Percentiles rank a stretch among this genome's conserved stretches.
These are phyloP conservation scores for Globisporangium megalacanthum DNA, from an alignment of 352 stramenopile species.

Conservation along the genomic window DNA sequence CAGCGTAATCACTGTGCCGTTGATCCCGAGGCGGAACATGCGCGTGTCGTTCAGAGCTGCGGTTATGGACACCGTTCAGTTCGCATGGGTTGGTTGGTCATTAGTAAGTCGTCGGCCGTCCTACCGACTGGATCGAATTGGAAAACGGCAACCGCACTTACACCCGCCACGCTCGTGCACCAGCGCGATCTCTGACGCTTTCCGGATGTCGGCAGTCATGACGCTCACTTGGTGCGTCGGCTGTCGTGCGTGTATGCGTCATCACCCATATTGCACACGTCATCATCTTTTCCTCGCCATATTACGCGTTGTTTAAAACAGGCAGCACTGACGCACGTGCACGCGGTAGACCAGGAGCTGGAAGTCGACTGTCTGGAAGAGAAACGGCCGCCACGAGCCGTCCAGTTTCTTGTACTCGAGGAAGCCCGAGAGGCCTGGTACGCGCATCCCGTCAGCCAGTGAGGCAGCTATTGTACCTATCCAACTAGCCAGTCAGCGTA, in stretches of 20 bases:
- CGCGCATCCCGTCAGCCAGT: neutral
- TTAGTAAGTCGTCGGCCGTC: neutral
- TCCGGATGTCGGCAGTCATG: constrained; percentile 69
- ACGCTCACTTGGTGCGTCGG: constrained; percentile 62
- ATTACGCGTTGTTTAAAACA: neutral
- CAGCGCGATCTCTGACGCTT: constrained; percentile 49
- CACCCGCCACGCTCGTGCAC: constrained; percentile 4
- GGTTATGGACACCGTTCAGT: neutral
- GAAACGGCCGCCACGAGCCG: constrained; percentile 64
- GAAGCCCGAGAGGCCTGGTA: constrained; percentile 40
- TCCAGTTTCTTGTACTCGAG: constrained; percentile 71
- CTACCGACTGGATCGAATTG: too few relatives aligned
- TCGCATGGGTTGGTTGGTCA: neutral
- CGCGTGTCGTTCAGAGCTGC: constrained; percentile 28
- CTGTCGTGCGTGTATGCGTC: constrained; percentile 13
- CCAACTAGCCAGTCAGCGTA: neutral
- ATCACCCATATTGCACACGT: neutral
- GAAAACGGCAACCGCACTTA: neutral
- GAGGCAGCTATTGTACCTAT: too few relatives aligned
- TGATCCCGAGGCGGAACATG: constrained; percentile 55
- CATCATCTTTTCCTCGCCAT: too few relatives aligned
- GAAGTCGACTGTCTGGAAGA: constrained; percentile 69
- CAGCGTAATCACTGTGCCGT: constrained; percentile 58
- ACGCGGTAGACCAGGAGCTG: constrained; percentile 69
- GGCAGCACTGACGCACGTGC: constrained; percentile 30